A percentile compares a stretch with the other conserved stretches of the same genome.
Conservation (phyloP, 208 protist species). For the Entamoeba nuttalli region DNA sequence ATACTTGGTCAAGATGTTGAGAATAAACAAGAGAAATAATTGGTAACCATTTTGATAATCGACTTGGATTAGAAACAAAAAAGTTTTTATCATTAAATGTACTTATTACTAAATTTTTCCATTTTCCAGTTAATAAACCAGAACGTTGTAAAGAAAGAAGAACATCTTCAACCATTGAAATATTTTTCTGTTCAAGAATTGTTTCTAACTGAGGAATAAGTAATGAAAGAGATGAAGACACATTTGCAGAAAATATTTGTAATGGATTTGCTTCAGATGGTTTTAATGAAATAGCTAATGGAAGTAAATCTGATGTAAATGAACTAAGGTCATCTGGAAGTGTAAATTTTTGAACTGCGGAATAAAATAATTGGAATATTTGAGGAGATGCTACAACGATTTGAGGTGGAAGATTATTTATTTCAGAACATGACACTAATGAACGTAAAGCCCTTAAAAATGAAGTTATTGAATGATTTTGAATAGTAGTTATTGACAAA, state of each 20-base stretch:
- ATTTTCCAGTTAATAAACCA: not conserved
- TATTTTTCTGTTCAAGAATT: not conserved
- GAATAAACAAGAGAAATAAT: not conserved
- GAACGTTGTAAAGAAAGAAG: not conserved
- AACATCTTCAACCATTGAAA: not conserved
- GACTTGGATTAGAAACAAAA: not conserved
- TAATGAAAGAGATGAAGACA: not conserved
- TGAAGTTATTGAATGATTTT: not conserved
- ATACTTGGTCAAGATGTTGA: not conserved
- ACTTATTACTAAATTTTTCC: not conserved
- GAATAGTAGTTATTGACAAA: not conserved
- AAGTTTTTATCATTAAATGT: not conserved
- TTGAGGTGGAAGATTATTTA: not conserved
- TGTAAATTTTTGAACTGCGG: not conserved
- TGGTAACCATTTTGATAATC: not conserved
- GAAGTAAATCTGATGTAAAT: not conserved
- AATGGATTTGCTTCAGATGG: not conserved
- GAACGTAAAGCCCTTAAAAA: not conserved
- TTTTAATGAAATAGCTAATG: not conserved
- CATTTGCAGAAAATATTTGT: not conserved
- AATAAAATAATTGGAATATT: not conserved
- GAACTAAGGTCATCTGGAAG: not conserved
- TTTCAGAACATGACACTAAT: not conserved
- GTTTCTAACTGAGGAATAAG: not conserved
- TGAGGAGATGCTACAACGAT: not conserved